Percentiles rank a stretch among this genome's conserved stretches.
These are phyloP conservation scores for Diophrys sp. DNA, from an alignment of 73 alveolate genomes.

Conservation along the genomic window DNA sequence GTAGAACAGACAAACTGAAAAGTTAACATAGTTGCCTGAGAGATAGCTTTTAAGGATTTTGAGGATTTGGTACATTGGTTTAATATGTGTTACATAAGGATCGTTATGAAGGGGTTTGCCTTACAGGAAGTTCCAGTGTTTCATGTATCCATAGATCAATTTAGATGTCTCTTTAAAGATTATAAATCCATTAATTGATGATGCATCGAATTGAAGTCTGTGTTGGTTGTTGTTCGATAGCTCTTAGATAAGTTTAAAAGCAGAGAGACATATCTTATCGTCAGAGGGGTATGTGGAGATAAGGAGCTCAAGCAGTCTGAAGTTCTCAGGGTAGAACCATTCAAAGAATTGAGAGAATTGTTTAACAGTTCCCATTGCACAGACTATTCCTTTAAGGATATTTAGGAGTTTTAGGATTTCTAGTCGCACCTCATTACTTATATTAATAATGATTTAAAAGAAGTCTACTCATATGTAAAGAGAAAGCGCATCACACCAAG, in stretches of 20 bases:
- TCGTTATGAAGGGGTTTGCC: slow-evolving; percentile 30
- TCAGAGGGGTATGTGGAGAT: slow-evolving; percentile 15
- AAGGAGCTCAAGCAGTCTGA: slow-evolving; percentile 21
- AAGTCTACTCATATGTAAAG: no score
- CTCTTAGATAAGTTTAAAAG: slow-evolving; percentile 31
- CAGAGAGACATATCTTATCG: slow-evolving; percentile 22
- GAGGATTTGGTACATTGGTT: slow-evolving; percentile 10
- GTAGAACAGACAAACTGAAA: slow-evolving; percentile 42
- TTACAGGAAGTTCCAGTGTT: slow-evolving; percentile 8
- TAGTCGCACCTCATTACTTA: no score
- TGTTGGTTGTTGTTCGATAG: slow-evolving; percentile 26
- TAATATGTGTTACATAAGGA: slow-evolving; percentile 19
- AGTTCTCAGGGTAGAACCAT: slow-evolving; percentile 58
- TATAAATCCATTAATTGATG: slow-evolving; percentile 35
- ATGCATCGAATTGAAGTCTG: slow-evolving; percentile 40
- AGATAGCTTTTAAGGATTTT: slow-evolving; percentile 26
- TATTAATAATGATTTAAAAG: no score
- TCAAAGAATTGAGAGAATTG: slow-evolving; percentile 46
- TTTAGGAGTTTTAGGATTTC: slow-evolving; percentile 27
- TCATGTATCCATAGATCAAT: slow-evolving; percentile 11
- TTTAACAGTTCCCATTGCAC: slow-evolving; percentile 15
- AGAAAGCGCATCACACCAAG: no score
- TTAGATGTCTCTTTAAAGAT: slow-evolving; percentile 47
- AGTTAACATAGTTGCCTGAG: slow-evolving; percentile 41
- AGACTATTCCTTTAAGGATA: slow-evolving; percentile 33